Conservation (phyloP, 805 yeast species). For the Myxozyma vanderwaltii region DNA sequence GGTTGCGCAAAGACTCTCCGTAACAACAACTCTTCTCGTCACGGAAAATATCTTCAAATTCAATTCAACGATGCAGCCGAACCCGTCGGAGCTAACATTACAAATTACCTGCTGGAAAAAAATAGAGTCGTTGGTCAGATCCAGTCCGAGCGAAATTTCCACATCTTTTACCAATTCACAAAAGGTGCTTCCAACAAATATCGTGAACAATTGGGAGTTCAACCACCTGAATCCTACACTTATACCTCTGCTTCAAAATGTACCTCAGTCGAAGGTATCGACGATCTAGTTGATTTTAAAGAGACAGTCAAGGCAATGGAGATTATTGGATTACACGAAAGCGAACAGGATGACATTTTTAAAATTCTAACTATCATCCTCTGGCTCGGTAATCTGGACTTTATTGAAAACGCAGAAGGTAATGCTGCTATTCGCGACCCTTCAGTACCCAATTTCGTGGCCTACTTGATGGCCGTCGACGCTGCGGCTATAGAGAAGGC, state of each 20-base stretch:
- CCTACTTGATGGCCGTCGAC: conserved; percentile 83
- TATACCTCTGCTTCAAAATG: conserved; percentile 88
- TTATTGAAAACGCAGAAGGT: conserved; percentile 83
- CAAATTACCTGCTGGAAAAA: conserved; percentile 90
- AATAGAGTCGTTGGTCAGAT: conserved; percentile 97
- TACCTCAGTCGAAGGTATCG: conserved; percentile 80
- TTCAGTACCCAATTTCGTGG: conserved; percentile 92
- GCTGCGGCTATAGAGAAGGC: conserved; percentile 65
- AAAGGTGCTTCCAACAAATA: conserved; percentile 85
- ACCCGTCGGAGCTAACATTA: conserved; percentile 94
- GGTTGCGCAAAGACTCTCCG: conserved; percentile 93
- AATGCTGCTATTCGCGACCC: conserved; percentile 79
- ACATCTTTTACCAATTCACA: conserved; percentile 93
- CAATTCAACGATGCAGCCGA: conserved; percentile 78
- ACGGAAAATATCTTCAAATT: conserved; percentile 91
- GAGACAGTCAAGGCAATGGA: conserved; percentile 87
- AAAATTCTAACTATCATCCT: conserved; percentile 78
- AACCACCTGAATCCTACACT: conserved; percentile 87
- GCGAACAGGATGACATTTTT: conserved; percentile 89
- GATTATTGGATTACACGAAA: conserved; percentile 76
- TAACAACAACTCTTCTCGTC: conserved; percentile 87
- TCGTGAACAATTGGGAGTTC: conserved; percentile 84
- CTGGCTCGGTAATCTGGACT: conserved; percentile 93
- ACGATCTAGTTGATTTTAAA: conserved; percentile 74
- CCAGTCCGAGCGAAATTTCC: conserved; percentile 90